Base-by-base conservation (phyloP, 2,329 filamentous ascomycete genomes). In the Penicillium glabrum region DNA sequence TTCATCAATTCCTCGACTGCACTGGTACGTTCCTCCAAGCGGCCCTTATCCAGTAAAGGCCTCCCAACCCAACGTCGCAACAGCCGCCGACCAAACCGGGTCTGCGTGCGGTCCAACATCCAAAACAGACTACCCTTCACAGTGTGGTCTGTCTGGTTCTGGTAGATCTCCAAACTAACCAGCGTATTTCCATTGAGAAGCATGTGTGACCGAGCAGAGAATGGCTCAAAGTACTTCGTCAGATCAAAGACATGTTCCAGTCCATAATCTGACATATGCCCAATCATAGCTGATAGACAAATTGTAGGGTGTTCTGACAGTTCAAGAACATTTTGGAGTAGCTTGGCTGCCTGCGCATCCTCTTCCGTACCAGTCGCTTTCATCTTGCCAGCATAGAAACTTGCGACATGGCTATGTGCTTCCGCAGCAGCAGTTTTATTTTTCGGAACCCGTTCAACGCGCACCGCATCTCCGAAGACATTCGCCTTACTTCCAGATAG, bases 231-330 rank as follows among this genome's bases (percentile, higher is more conserved):
- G 77, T 98, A 96, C 67, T 96, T 96, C 1, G 95, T 98, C 44
- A 99, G 79, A 68, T 96, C 89, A 66, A 99, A 96, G 52, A 99
- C 91, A 77, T 98, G 92, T 73, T 98, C 89, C 21, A 99, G 81
- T 0, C 92, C 92, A 71, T 97, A 99, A 62, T 96, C 93, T 19
- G 86, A 88, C 66, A 99, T 80, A 69, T 99, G 93, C 1, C 84
- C 90, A 66, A 99, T 98, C 93, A 99, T 97, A 11, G 93, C 90
- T 4, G 95, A 97, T 14, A 99, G 82, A 74, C 95, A 99, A 41
- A 96, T 87, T 0, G 89, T 96, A 37, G 96, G 91, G 44, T 89
- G 82, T 66, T 96, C 91, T 0, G 93, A 89, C 13, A 99, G 82
- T 61, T 87, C 87, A 55, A 98, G 81, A 33, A 97, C 91, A 66